phyloP scores from a whole-genome alignment of 2,329 filamentous ascomycete genomes.

The Ceratocystiopsis minuta region DNA sequence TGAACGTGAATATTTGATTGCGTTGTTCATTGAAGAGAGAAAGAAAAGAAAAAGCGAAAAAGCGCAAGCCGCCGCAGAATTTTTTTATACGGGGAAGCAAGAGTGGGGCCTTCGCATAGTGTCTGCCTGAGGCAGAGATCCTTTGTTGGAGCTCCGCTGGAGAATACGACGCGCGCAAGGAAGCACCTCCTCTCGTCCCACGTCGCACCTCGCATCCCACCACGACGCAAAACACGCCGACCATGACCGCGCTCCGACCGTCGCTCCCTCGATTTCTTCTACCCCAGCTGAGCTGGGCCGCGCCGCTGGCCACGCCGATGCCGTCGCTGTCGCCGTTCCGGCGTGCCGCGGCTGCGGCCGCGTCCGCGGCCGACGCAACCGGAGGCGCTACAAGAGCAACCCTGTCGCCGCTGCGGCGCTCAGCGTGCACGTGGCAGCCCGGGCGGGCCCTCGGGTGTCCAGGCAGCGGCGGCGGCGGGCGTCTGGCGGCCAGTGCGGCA shows the following conservation, averaged over 20 bases:
- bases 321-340: conserved; percentile 9
- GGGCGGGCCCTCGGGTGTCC: too few species aligned
- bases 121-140: conserved; percentile 4
- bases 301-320: conserved; percentile 13
- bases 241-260: conserved; percentile 20
- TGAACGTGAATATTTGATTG: conserved; percentile 29
- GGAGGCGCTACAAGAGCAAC: not conserved
- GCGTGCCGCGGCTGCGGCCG: not conserved
- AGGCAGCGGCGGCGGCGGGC: too few species aligned
- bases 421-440: too few species aligned
- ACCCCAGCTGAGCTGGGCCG: conserved; percentile 35
- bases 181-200: too few species aligned
- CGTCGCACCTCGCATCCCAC: not conserved
- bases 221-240: conserved; percentile 2
- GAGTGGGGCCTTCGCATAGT: not conserved
- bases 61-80: conserved; percentile 3
- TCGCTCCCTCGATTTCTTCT: conserved; percentile 34
- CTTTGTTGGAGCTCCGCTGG: too few species aligned
- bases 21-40: conserved; percentile 27
- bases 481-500: too few species aligned
- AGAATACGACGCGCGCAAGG: too few species aligned
- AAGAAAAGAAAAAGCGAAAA: conserved; percentile 11
- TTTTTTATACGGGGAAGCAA: conserved; percentile 1
- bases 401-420: too few species aligned
- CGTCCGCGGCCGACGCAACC: too few species aligned